Base-by-base conservation (phyloP, 1,284 basidiomycete genomes). In the Takashimella tepidaria region DNA sequence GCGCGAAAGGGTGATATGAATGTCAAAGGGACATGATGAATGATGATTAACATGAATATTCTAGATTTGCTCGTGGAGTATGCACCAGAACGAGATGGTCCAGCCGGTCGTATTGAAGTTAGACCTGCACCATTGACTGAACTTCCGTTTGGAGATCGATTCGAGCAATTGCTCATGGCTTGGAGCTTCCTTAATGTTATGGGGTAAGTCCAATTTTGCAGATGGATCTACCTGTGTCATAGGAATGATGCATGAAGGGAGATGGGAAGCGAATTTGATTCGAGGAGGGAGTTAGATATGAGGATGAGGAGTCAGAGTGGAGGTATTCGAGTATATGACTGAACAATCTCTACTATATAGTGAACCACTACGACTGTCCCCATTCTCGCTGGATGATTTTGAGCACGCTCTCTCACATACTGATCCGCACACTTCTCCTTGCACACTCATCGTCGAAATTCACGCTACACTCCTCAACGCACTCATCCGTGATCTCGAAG, bases 151-250 rank as follows among this genome's bases (percentile, higher is more conserved):
- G 85, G 86, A 3, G 83, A 83, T 8, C 78, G 83, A 5, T 93
- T 96, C 61, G 92, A 96, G 69, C 78, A 81, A 19, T 90, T 97
- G 73, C 75, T 98, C 45, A 85, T 88, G 81, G 79, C 84, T 19
- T 98, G 92, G 90, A 92, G 89, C 72, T 96, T 96, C 73, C 77
- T 98, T 60, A 86, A 89, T 55, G 86, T 92, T 51, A 91, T 92
- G 74, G 90, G 92, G 89, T 92, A 70, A 65, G 85, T 76, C 21
- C 46, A 6, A 47, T 23, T 22, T 22, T 24, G 3, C 4, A 2
- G 31, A 22, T 5, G 8, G 16, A 27, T 19, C 26, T 31, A 3
- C 16, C 1, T 8, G 11, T 16, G 4, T 13, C 42, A 12, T 49
- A 13, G n/a, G 8, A 12, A 27, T 13, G 24, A n/a, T n/a, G n/a